Conservation (phyloP, 805 yeast species). For the Isabelozyma pseudorhagii region DNA sequence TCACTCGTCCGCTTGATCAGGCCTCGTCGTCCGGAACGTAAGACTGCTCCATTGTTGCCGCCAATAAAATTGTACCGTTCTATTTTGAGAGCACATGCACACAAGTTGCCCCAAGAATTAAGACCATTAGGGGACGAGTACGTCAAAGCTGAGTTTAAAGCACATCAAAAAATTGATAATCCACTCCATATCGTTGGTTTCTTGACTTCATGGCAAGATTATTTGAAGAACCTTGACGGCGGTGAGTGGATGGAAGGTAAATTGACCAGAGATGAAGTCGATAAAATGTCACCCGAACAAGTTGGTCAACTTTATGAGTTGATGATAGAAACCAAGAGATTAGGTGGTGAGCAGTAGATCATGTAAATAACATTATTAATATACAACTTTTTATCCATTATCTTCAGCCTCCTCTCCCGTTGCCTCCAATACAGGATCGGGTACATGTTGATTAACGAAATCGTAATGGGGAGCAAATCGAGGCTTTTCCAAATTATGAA, state of each 20-base stretch:
- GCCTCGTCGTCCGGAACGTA: slow-evolving; percentile 40
- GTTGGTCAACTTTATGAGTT: slow-evolving; percentile 74
- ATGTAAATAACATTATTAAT: background rate
- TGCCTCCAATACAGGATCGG: slow-evolving; percentile 4
- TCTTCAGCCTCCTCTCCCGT: slow-evolving; percentile 4
- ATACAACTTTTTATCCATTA: background rate
- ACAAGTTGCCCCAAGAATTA: slow-evolving; percentile 62
- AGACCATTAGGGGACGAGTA: slow-evolving; percentile 85
- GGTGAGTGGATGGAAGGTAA: slow-evolving; percentile 40
- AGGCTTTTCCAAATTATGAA: slow-evolving; percentile 9
- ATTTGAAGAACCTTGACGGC: slow-evolving; percentile 54
- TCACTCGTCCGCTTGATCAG: slow-evolving; percentile 31
- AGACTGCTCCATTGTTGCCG: slow-evolving; percentile 57
- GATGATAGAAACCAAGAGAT: slow-evolving; percentile 65
- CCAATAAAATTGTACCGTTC: slow-evolving; percentile 77
- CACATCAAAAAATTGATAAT: slow-evolving; percentile 77
- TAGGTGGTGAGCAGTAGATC: slow-evolving; percentile 10
- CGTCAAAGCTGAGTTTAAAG: slow-evolving; percentile 84
- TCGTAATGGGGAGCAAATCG: slow-evolving; percentile 3
- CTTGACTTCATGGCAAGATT: slow-evolving; percentile 91
- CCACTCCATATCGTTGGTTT: slow-evolving; percentile 95
- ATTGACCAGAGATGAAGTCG: slow-evolving; percentile 62
- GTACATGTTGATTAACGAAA: slow-evolving; percentile 10
- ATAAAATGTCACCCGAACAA: slow-evolving; percentile 89
- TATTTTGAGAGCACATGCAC: slow-evolving; percentile 75